phyloP scores from a whole-genome alignment of 768 basidiomycete genomes.

The Sistotremastrum niveocremeum region DNA sequence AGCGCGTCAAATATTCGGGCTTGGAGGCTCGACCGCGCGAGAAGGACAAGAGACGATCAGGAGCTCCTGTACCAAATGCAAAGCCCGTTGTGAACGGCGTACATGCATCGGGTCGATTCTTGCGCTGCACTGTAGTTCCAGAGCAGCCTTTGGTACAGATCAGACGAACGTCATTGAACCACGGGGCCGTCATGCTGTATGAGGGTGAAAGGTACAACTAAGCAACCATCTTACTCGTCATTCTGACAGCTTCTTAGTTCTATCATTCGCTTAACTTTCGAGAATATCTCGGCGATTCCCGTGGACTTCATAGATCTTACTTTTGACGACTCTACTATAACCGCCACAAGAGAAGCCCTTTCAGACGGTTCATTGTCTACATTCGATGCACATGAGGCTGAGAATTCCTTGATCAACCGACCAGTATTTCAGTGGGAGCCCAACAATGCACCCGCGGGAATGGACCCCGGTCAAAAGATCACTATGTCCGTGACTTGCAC shows the following conservation, averaged over 20 bases:
- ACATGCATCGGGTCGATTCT: constrained; percentile 30
- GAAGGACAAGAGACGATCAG: constrained; percentile 28
- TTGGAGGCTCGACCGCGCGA: constrained; percentile 58
- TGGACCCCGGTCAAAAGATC: constrained; percentile 58
- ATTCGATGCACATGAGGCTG: constrained; percentile 83
- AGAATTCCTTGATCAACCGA: constrained; percentile 60
- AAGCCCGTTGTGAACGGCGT: constrained; percentile 5
- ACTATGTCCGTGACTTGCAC: constrained; percentile 60
- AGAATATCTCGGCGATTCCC: constrained; percentile 74
- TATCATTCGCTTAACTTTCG: constrained; percentile 70
- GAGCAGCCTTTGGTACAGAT: constrained; percentile 83
- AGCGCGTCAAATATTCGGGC: constrained; percentile 60
- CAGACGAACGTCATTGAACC: constrained; percentile 76
- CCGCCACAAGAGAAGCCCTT: constrained; percentile 60
- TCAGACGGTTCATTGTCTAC: constrained; percentile 70
- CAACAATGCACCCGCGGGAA: constrained; percentile 30
- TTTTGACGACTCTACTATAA: constrained; percentile 85
- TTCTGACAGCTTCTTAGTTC: constrained; percentile 37
- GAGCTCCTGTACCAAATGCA: constrained; percentile 10
- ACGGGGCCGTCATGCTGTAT: constrained; percentile 91
- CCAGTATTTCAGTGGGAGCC: constrained; percentile 71
- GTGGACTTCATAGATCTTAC: constrained; percentile 77
- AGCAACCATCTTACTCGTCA: constrained; percentile 13
- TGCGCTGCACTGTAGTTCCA: constrained; percentile 74
- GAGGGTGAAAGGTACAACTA: constrained; percentile 69